A percentile compares a stretch with the other conserved stretches of the same genome.
Evolutionary conservation across 225 moss, liverwort and hornwort genomes (phyloP).

Genomic region (Physcomitrellopsis africana): DNA sequence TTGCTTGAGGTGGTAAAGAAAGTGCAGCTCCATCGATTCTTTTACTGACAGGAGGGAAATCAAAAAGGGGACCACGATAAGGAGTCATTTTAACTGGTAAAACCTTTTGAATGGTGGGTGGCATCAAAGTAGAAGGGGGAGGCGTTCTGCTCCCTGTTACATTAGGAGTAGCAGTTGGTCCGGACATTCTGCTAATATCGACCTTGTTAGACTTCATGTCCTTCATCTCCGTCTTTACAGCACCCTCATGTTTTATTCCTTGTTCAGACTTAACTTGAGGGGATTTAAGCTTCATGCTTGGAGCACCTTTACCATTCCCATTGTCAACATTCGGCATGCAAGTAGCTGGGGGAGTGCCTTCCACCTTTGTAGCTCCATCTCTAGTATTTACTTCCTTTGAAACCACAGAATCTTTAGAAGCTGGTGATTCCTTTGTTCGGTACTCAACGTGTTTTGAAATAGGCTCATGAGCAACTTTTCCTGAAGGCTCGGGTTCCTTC

Average conservation of each 20-base stretch:
- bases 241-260: constrained; percentile 41
- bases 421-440: constrained; percentile 37
- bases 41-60: constrained; percentile 74
- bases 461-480: constrained; percentile 34
- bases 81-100: constrained; percentile 52
- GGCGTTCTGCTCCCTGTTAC: constrained; percentile 45
- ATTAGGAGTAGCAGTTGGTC: constrained; percentile 40
- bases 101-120: constrained; percentile 51
- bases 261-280: constrained; percentile 46
- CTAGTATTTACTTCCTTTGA: constrained; percentile 38
- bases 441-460: constrained; percentile 28
- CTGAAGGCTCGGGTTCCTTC: constrained; percentile 43
- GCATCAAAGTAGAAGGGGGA: constrained; percentile 39
- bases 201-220: constrained; percentile 38
- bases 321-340: constrained; percentile 33
- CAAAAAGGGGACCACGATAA: constrained; percentile 86
- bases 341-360: constrained; percentile 9
- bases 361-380: constrained; percentile 48
- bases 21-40: constrained; percentile 70
- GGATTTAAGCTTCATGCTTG: constrained; percentile 44
- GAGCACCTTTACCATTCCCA: constrained; percentile 42
- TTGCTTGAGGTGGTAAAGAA: constrained; percentile 62
- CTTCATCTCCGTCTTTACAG: constrained; percentile 43
- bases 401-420: constrained; percentile 35
- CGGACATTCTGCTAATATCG: constrained; percentile 36